Base-by-base conservation (phyloP, 2,329 filamentous ascomycete species). In the Sarocladium brachiariae region DNA sequence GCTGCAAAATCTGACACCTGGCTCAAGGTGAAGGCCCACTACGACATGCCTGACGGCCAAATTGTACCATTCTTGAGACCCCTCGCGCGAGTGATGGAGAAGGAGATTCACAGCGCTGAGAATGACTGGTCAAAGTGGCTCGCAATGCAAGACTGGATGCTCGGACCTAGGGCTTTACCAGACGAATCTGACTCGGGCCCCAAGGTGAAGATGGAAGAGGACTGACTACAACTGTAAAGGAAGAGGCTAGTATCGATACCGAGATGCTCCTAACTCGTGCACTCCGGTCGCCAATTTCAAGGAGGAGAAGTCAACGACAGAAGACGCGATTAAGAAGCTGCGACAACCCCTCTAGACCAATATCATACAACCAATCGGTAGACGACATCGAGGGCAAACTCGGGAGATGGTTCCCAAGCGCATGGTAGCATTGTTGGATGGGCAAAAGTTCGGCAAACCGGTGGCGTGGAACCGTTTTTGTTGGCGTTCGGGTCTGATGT, bases 121-220 rank as follows among this genome's bases (percentile, higher is more conserved):
- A 78, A 80, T 54, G 83, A 78, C 53, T 99, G 93, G 93, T 95
- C 89, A 63, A 85, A 92, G 61, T 97, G 92, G 92, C 72, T 96
- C 27, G 89, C 89, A 11, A 95, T 96, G 89, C 89, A 96, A 67
- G 92, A 96, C 66, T 97, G 92, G 92, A 95, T 96, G 90, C 73
- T 96, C n/a, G 91, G 91, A 2, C 87, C 88, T 1, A 74, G 88
- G 54, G 84, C 85, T 27, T 87, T 86, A 27, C 51, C 52, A 2
- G 56, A 61, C n/a, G 59, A 60, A 23, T 56, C 55, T 14, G 58
- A 64, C 35, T 58, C 61, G 43, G 55, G 59, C 30, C 56, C 61
- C 21, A 55, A 57, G 30, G 54, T 69, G 34, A 67, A 68, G 53
- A 59, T 58, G 41, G 64, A 68, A 51, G 55, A 55, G 21, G 46